Evolutionary conservation across 2,329 filamentous ascomycete species (phyloP).

Genomic region (Fusarium brevicatenulatum): DNA sequence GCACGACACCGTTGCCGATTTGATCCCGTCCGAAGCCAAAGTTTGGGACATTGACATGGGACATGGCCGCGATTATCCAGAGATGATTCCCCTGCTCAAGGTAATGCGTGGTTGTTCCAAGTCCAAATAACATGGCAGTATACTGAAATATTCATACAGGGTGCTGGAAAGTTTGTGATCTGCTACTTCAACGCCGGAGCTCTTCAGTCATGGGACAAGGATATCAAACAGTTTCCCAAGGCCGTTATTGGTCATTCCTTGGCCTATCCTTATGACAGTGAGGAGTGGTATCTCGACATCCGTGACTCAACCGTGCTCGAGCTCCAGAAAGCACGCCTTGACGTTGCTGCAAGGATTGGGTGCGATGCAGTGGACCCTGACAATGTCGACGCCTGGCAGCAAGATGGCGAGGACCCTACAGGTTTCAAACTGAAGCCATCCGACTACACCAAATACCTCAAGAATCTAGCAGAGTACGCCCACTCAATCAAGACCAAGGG

Average conservation of each 20-base stretch:
- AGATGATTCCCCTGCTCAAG: constrained; percentile 46
- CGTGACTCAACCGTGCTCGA: constrained; percentile 39
- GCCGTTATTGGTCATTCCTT: constrained; percentile 41
- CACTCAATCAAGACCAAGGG: constrained; percentile 43
- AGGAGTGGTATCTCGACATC: constrained; percentile 48
- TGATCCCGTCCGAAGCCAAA: constrained; percentile 42
- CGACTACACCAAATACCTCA: constrained; percentile 47
- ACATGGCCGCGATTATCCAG: constrained; percentile 40
- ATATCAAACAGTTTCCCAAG: constrained; percentile 41
- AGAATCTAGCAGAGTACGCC: constrained; percentile 44
- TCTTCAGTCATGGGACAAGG: constrained; percentile 45
- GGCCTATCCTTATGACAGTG: constrained; percentile 39
- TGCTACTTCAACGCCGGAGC: constrained; percentile 51
- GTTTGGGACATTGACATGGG: constrained; percentile 49
- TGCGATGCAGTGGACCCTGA: constrained; percentile 51
- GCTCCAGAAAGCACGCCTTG: constrained; percentile 47
- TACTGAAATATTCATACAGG: constrained; percentile 7
- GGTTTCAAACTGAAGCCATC: constrained; percentile 45
- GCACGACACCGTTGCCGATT: constrained; percentile 37
- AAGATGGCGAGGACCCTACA: constrained; percentile 41
- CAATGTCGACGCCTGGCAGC: constrained; percentile 48
- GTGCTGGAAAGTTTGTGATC: constrained; percentile 46
- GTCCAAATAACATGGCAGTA: not conserved
- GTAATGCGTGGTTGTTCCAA: constrained; percentile 13
- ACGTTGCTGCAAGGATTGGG: constrained; percentile 42